Percentiles rank a stretch among this genome's conserved stretches.
phyloP scores from a whole-genome alignment of 306 rosid genomes.

The Pyrus pyrifolia region DNA sequence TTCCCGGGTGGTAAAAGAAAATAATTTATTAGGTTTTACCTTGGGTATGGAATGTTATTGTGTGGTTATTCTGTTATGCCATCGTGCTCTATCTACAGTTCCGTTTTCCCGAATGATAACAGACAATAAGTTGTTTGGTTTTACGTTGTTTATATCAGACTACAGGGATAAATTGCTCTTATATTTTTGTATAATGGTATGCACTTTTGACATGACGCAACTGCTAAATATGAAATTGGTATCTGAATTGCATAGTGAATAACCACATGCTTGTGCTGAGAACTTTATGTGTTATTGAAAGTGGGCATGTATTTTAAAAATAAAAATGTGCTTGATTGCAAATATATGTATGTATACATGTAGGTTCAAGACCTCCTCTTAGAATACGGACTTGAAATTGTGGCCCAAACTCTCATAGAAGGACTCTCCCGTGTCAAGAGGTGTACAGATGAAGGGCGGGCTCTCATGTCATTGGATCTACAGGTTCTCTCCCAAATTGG shows the following conservation, averaged over 20 bases:
- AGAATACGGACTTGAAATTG: conserved; percentile 73
- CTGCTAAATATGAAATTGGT: background rate
- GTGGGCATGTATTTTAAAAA: background rate
- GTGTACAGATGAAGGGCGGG: conserved; percentile 97
- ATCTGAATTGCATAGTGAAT: background rate
- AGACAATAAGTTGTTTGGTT: background rate
- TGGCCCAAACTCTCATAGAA: conserved; percentile 84
- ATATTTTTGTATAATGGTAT: background rate
- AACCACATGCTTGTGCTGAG: background rate
- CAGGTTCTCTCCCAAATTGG: conserved; percentile 50
- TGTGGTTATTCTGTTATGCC: background rate
- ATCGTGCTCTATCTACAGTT: background rate
- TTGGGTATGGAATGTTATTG: background rate
- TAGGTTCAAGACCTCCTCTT: conserved; percentile 72
- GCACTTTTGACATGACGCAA: background rate
- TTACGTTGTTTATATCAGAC: background rate
- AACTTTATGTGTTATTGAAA: background rate
- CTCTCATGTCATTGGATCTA: conserved; percentile 90
- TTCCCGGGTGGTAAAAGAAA: background rate
- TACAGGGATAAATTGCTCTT: background rate
- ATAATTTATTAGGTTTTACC: background rate
- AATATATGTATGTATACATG: conserved; percentile 11
- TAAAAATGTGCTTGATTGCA: conserved; percentile 1
- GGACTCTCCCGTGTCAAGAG: conserved; percentile 92
- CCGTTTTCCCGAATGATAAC: background rate